A percentile compares a stretch with the other conserved stretches of the same genome.
These are phyloP conservation scores for Penicillium sp. DNA, from an alignment of 2,329 filamentous ascomycete genomes.

Conservation along the genomic window DNA sequence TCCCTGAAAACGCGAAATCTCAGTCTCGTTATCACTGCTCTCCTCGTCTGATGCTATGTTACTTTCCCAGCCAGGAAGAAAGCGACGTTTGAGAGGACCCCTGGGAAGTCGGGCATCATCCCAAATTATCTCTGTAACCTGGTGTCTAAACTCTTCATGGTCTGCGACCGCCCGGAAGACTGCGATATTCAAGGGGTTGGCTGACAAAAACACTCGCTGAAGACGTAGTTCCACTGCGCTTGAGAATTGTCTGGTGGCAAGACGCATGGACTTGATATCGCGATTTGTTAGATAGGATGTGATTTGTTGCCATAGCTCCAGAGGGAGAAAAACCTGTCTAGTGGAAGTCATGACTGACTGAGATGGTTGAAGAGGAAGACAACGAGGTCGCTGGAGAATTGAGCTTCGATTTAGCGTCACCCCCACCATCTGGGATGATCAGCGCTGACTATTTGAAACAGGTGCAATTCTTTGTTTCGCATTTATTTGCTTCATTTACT, in stretches of 20 bases:
- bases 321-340: not conserved
- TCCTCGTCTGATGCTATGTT: not conserved
- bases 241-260: slow-evolving; percentile 21
- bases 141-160: slow-evolving; percentile 34
- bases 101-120: slow-evolving; percentile 18
- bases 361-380: not conserved
- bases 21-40: not conserved
- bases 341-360: not conserved
- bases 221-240: not conserved
- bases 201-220: slow-evolving; percentile 45
- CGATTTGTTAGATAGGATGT: slow-evolving; percentile 23
- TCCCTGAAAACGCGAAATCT: not conserved
- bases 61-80: not conserved
- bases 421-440: not conserved
- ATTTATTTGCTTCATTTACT: not conserved
- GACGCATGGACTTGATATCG: slow-evolving; percentile 30
- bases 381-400: not conserved
- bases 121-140: slow-evolving; percentile 45
- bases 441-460: not conserved
- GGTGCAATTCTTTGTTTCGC: not conserved
- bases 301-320: not conserved
- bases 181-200: slow-evolving; percentile 42
- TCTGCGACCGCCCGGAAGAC: slow-evolving; percentile 41
- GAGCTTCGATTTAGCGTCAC: not conserved
- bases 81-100: not conserved